These are phyloP conservation scores for Ramalina intermedia DNA, from an alignment of 495 filamentous ascomycete species.

Conservation along the genomic window DNA sequence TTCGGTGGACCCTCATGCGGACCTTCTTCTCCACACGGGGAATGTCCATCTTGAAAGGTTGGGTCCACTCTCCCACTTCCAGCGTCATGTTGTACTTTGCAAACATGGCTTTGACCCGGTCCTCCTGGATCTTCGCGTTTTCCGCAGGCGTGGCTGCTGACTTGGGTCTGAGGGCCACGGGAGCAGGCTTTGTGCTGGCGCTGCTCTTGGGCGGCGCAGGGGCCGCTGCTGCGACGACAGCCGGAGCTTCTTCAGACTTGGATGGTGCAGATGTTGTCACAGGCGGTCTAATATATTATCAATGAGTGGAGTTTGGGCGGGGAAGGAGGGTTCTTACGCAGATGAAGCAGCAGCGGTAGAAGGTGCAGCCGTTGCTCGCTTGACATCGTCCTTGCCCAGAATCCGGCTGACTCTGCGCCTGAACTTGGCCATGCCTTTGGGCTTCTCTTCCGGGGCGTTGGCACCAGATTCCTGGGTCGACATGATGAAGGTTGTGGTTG, in stretches of 20 bases:
- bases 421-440: slow-evolving; percentile 47
- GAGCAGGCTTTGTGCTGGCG: not conserved
- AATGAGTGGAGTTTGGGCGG: not conserved
- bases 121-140: slow-evolving; percentile 42
- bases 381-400: slow-evolving; percentile 37
- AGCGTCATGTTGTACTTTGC: slow-evolving; percentile 61
- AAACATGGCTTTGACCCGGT: slow-evolving; percentile 55
- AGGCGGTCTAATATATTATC: slow-evolving; percentile 6
- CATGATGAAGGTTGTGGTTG: not conserved
- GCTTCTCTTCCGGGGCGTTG: slow-evolving; percentile 31
- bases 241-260: slow-evolving; percentile 1
- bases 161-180: not conserved
- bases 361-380: slow-evolving; percentile 19
- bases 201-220: slow-evolving; percentile 5
- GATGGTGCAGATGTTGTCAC: not conserved
- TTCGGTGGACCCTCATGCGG: slow-evolving; percentile 78
- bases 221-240: slow-evolving; percentile 5
- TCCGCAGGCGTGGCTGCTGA: slow-evolving; percentile 10
- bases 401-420: slow-evolving; percentile 50
- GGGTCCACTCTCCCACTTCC: slow-evolving; percentile 54
- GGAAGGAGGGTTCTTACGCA: slow-evolving; percentile 19
- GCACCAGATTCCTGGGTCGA: not conserved
- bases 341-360: slow-evolving; percentile 13
- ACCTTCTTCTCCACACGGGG: slow-evolving; percentile 76
- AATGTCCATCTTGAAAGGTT: slow-evolving; percentile 38